phyloP scores from a whole-genome alignment of 257 asterid genomes.

The Ajuga chamaepitys region DNA sequence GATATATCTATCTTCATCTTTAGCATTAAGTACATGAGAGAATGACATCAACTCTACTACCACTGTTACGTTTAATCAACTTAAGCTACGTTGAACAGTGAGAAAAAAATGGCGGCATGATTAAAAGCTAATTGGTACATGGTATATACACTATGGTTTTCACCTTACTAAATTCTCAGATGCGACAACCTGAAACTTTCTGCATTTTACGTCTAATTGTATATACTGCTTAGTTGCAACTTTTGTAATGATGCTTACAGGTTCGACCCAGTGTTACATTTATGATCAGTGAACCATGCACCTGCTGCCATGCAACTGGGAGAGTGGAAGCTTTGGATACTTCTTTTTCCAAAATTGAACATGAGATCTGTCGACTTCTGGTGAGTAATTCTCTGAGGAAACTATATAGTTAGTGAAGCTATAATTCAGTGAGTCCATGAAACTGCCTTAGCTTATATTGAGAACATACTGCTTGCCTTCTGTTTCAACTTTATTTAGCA shows the following conservation, averaged over 20 bases:
- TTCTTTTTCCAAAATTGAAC: conserved; percentile 89
- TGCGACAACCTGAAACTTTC: neutral
- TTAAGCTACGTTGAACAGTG: neutral
- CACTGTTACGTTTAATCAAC: neutral
- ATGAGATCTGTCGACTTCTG: conserved; percentile 74
- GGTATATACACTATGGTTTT: neutral
- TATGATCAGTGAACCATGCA: conserved; percentile 96
- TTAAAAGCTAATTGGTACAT: neutral
- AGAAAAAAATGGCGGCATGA: neutral
- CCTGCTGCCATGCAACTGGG: conserved; percentile 88
- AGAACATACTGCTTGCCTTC: neutral
- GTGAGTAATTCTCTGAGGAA: conserved; percentile 25
- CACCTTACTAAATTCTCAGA: neutral
- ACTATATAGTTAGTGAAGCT: neutral
- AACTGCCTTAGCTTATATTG: neutral
- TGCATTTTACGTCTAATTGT: conserved; percentile 7
- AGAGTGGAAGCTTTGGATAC: conserved; percentile 96
- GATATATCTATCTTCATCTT: neutral
- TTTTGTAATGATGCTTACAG: conserved; percentile 34
- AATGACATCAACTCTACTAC: neutral
- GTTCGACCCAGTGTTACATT: conserved; percentile 95
- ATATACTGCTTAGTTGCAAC: conserved; percentile 5
- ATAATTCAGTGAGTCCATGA: neutral
- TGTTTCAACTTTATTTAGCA: neutral
- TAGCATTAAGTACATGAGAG: neutral